Conservation (phyloP, 352 stramenopile species). For the Aphanomyces euteiches region DNA sequence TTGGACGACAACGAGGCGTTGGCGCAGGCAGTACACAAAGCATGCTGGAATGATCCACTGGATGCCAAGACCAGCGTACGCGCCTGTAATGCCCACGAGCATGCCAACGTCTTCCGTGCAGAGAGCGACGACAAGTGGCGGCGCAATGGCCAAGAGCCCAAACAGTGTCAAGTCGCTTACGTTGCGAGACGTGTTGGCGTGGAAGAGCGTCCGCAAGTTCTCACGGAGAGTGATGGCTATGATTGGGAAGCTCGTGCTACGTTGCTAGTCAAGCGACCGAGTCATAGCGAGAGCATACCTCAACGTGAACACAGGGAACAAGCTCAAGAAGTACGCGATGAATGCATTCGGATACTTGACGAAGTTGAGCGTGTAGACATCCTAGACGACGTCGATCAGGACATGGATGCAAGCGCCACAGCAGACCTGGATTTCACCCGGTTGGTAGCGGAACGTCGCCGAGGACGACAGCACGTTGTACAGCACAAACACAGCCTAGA, state of each 20-base stretch:
- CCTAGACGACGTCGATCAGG: slow-evolving; percentile 37
- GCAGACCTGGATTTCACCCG: slow-evolving; percentile 71
- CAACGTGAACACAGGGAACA: slow-evolving; percentile 84
- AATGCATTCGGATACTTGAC: slow-evolving; percentile 70
- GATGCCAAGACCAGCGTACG: slow-evolving; percentile 81
- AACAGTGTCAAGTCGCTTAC: slow-evolving; percentile 39
- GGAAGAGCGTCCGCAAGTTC: slow-evolving; percentile 69
- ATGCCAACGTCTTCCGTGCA: slow-evolving; percentile 87
- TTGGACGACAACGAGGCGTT: slow-evolving; percentile 38
- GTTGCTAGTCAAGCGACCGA: not conserved
- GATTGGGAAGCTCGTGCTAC: slow-evolving; percentile 76
- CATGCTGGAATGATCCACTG: slow-evolving; percentile 82
- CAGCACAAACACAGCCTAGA: slow-evolving; percentile 66
- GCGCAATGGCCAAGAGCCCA: slow-evolving; percentile 65
- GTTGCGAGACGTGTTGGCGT: slow-evolving; percentile 56
- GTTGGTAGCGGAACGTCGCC: slow-evolving; percentile 74
- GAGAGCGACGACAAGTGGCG: slow-evolving; percentile 75
- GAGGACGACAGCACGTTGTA: slow-evolving; percentile 77
- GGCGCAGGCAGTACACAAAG: slow-evolving; percentile 68
- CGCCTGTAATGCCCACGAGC: slow-evolving; percentile 81
- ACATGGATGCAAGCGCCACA: slow-evolving; percentile 6
- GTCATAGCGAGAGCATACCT: slow-evolving; percentile 41
- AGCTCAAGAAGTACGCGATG: slow-evolving; percentile 81
- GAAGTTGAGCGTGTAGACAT: slow-evolving; percentile 89
- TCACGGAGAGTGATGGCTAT: slow-evolving; percentile 85